Evolutionary conservation across 2,329 filamentous ascomycete species (phyloP).

Genomic region (Talaromyces pinophilus): DNA sequence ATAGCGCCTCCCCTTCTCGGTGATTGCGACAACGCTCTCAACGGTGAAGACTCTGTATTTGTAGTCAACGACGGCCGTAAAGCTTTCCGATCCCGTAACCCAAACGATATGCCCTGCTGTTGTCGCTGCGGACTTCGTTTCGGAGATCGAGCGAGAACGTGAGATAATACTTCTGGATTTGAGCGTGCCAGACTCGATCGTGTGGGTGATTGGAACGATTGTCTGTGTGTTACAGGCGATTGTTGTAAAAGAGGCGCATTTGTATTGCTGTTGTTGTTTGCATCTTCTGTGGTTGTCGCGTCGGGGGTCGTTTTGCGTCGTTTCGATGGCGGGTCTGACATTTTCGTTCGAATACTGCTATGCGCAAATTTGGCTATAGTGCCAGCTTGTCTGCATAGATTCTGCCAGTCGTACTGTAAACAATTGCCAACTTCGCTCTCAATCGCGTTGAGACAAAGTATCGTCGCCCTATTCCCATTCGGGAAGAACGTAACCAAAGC

Average conservation of each 20-base stretch:
- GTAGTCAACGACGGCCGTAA: conserved; percentile 38
- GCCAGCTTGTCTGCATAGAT: background rate
- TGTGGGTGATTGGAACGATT: conserved; percentile 68
- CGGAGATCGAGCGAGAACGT: conserved; percentile 45
- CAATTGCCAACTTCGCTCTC: background rate
- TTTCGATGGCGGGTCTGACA: conserved; percentile 64
- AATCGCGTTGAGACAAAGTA: conserved; percentile 6
- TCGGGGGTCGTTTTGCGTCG: conserved; percentile 63
- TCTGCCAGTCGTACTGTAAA: background rate
- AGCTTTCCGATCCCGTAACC: conserved; percentile 41
- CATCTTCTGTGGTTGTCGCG: conserved; percentile 35
- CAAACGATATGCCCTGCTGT: conserved; percentile 29
- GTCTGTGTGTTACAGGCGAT: conserved; percentile 41
- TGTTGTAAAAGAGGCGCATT: conserved; percentile 27
- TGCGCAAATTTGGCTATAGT: background rate
- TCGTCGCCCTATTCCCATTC: conserved; percentile 12
- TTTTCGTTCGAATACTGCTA: conserved; percentile 27
- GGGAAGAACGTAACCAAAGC: conserved; percentile 12
- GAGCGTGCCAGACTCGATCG: conserved; percentile 63
- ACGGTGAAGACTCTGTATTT: conserved; percentile 14
- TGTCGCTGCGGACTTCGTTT: conserved; percentile 36
- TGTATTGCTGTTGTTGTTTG: conserved; percentile 18
- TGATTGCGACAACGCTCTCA: conserved; percentile 22
- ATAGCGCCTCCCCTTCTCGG: conserved; percentile 30
- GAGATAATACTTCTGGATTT: conserved; percentile 60